These are phyloP conservation scores for Zhuliangozyma parablackwelliae DNA, from an alignment of 1,139 yeast genomes.

Conservation along the genomic window DNA sequence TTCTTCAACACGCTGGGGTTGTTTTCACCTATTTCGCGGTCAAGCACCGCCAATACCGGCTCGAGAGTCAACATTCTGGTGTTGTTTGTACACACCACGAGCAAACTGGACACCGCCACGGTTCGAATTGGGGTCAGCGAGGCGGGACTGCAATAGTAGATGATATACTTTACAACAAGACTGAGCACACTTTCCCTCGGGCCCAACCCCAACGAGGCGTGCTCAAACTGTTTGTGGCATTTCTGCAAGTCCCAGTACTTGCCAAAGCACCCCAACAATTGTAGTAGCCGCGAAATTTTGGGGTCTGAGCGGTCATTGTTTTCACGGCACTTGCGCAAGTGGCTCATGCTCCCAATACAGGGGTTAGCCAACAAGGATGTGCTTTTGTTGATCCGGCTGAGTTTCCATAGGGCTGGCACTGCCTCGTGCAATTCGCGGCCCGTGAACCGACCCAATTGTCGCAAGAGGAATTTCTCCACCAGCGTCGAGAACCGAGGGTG, in stretches of 20 bases:
- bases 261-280: constrained; percentile 67
- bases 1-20: constrained; percentile 17
- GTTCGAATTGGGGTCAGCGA: constrained; percentile 22
- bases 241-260: constrained; percentile 57
- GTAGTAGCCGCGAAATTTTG: constrained; percentile 53
- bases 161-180: constrained; percentile 50
- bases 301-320: constrained; percentile 28
- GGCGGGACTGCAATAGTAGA: constrained; percentile 44
- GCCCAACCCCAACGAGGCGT: constrained; percentile 38
- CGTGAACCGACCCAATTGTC: constrained; percentile 54
- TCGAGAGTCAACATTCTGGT: constrained; percentile 59
- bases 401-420: constrained; percentile 59
- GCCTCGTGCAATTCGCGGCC: constrained; percentile 62
- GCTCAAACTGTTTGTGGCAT: constrained; percentile 35
- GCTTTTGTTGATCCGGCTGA: constrained; percentile 44
- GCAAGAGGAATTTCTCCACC: constrained; percentile 50
- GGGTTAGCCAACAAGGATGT: constrained; percentile 54
- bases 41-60: constrained; percentile 50
- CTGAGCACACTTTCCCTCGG: constrained; percentile 53
- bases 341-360: constrained; percentile 52
- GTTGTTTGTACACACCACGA: constrained; percentile 54
- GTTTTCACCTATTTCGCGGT: constrained; percentile 38
- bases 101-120: constrained; percentile 53
- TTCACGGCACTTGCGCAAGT: constrained; percentile 41
- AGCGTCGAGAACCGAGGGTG: constrained; percentile 48